Evolutionary conservation across 108 stramenopile species (phyloP), one percentile per base, ranked within the genome.

Genomic region (Skeletonema marinoi): DNA sequence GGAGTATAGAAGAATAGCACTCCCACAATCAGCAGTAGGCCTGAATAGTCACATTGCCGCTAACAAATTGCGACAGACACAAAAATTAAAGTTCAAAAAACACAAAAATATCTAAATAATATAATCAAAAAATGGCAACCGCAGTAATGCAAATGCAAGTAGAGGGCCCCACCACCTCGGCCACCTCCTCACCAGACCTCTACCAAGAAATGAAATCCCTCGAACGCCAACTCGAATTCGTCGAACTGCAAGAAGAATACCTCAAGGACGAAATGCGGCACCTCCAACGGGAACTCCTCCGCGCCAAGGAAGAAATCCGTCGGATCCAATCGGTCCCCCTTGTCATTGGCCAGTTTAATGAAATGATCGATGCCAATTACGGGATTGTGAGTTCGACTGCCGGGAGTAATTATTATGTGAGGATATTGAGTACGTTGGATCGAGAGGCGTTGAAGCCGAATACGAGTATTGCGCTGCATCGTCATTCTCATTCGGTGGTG

Each of bases 261-360:
- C 89, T 99, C 77, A 99, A 99, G 86, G 98, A 99, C 78, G 99
- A 99, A 87, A 99, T 99, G 98, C 92, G 95, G 32, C 98, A 99
- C 74, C 86, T 99, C 16, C 97, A 99, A 83, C 87, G 99, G 19
- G 99, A 99, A 75, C 88, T 99, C 38, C 90, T 99, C 48, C 96
- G 98, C 5, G 99, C 99, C 61, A 93, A 95, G 83, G 95, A 98
- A 85, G 99, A 99, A 77, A 93, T 99, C 78, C 97, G 97, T 54
- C 89, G 98, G 32, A 99, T 99, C 78, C 98, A 99, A 87, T 87
- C 87, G 8, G 99, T 99, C 19, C 99, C 99, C 16, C 88, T 99
- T 48, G 97, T 98, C 30, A 99, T 99, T 76, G 99, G 99, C 2
- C 98, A 99, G 82, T 99, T 99, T 88, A 98, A 98, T 65, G 99